Conservation (phyloP, 2,329 filamentous ascomycete genomes). For the Nothophaeocryptopus gaeumannii region DNA sequence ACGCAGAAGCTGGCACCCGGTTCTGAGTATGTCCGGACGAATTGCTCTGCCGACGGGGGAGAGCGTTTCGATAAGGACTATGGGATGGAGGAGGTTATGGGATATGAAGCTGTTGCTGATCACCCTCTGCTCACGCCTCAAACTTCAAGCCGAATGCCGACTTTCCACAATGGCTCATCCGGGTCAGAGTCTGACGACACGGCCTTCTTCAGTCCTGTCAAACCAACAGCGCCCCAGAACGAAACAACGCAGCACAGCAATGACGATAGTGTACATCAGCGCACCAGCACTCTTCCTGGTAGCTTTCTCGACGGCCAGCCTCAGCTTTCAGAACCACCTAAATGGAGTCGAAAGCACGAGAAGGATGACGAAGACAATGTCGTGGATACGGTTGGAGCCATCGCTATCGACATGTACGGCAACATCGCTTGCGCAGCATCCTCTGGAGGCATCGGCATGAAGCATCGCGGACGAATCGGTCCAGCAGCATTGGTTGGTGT, state of each 20-base stretch:
- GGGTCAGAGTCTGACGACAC: constrained; percentile 29
- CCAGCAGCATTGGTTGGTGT: constrained; percentile 91
- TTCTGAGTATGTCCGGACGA: background rate
- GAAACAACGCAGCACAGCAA: background rate
- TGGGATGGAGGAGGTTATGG: background rate
- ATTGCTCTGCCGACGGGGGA: constrained; percentile 10
- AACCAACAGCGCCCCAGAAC: too few relatives aligned
- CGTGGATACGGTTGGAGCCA: constrained; percentile 92
- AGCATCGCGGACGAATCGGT: constrained; percentile 85
- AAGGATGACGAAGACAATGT: constrained; percentile 58
- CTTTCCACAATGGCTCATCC: constrained; percentile 41
- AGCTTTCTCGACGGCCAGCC: too few relatives aligned
- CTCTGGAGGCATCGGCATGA: constrained; percentile 98
- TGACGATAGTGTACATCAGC: too few relatives aligned
- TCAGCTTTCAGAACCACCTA: too few relatives aligned
- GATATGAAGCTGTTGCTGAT: constrained; percentile 15
- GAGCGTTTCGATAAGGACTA: constrained; percentile 23
- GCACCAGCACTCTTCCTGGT: too few relatives aligned
- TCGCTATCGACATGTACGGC: constrained; percentile 81
- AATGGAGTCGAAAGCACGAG: too few relatives aligned
- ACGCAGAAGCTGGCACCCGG: constrained; percentile 34
- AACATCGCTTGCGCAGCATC: constrained; percentile 93
- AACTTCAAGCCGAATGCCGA: background rate
- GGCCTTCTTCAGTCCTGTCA: background rate
- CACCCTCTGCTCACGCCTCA: constrained; percentile 4